phyloP scores from a whole-genome alignment of 257 asterid species.

The Solanum pennellii region DNA sequence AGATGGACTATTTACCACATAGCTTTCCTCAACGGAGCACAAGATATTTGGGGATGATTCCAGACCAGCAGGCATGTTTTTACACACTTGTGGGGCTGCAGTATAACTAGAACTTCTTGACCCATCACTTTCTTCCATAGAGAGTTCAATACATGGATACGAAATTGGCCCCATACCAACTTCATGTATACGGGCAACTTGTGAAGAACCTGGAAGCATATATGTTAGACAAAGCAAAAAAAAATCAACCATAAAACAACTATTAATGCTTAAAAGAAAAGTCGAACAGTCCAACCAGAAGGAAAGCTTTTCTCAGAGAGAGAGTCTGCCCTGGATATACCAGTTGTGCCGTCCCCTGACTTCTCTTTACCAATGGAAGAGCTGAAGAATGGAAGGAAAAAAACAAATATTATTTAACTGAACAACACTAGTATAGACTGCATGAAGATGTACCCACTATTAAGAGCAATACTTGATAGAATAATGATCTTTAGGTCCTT shows the following conservation, averaged over 20 bases:
- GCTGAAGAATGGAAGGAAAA: conserved; percentile 7
- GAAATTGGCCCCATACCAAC: conserved; percentile 2
- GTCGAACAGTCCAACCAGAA: conserved; percentile 14
- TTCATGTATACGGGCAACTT: conserved; percentile 7
- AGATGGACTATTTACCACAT: conserved; percentile 20
- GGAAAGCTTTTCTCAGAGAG: neutral
- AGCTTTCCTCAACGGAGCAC: conserved; percentile 16
- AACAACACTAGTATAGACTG: neutral
- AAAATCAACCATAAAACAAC: neutral
- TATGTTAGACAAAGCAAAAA: neutral
- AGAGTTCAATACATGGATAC: conserved; percentile 8
- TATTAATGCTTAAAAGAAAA: neutral
- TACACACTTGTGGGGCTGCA: neutral
- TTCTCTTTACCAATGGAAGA: conserved; percentile 15
- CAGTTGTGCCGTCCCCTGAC: conserved; percentile 7
- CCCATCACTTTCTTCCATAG: conserved; percentile 18
- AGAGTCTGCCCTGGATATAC: conserved; percentile 6
- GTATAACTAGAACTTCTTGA: conserved; percentile 16
- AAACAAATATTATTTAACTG: neutral
- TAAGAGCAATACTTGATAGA: neutral
- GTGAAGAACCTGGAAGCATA: conserved; percentile 7
- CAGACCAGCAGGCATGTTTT: conserved; percentile 8
- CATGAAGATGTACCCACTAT: neutral
- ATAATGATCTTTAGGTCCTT: neutral
- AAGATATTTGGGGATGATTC: conserved; percentile 15